phyloP scores from a whole-genome alignment of 2,329 filamentous ascomycete genomes.

The Aspergillus felis region DNA sequence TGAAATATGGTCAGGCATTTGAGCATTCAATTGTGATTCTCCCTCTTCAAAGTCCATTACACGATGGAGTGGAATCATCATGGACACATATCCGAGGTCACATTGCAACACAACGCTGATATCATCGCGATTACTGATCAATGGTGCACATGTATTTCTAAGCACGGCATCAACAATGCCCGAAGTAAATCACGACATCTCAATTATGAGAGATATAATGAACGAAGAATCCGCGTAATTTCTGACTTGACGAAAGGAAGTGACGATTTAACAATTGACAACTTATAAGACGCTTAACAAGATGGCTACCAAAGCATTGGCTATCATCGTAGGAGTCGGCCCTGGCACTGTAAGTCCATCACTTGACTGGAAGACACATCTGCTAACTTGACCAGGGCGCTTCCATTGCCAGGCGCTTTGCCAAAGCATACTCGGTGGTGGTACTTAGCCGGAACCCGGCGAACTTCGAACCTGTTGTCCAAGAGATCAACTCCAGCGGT shows the following conservation, averaged over 20 bases:
- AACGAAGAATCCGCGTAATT: not conserved
- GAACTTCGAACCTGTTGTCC: conserved; percentile 53
- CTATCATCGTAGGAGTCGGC: conserved; percentile 46
- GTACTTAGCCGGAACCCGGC: conserved; percentile 56
- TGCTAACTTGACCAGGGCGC: conserved; percentile 52
- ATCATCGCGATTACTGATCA: not conserved
- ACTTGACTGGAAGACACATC: not conserved
- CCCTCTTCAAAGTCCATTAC: not conserved
- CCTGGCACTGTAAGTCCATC: conserved; percentile 38
- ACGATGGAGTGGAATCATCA: not conserved
- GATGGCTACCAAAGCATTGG: conserved; percentile 40
- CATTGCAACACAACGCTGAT: not conserved
- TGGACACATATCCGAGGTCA: not conserved
- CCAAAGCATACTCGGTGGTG: conserved; percentile 55
- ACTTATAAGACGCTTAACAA: not conserved
- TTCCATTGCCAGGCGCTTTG: conserved; percentile 58
- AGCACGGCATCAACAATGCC: conserved; percentile 10
- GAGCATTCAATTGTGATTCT: not conserved
- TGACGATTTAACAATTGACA: too few species aligned
- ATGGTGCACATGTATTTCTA: conserved; percentile 11
- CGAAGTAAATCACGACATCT: conserved; percentile 14
- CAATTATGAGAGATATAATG: not conserved
- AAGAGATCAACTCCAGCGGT: conserved; percentile 57
- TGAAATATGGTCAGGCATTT: not conserved
- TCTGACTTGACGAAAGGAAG: not conserved